These are phyloP conservation scores for Plasmodium adleri DNA, from an alignment of 169 alveolate genomes.

Conservation along the genomic window DNA sequence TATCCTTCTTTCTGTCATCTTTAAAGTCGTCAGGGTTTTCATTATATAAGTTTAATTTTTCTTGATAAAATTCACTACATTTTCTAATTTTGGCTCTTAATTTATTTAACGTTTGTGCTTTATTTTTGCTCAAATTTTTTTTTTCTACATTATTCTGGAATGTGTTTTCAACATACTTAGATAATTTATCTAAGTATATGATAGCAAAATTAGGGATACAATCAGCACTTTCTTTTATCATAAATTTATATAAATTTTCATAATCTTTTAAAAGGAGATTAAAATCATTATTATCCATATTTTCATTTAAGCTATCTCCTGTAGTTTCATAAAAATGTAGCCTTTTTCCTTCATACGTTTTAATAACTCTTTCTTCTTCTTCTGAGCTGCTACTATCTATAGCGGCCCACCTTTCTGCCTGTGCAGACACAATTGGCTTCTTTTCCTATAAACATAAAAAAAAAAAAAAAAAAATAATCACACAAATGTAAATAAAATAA, in stretches of 20 bases:
- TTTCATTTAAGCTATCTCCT: conserved; percentile 82
- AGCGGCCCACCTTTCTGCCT: conserved; percentile 83
- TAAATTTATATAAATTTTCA: conserved; percentile 84
- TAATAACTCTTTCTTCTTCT: conserved; percentile 88
- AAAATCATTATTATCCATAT: conserved; percentile 84
- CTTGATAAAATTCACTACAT: conserved; percentile 86
- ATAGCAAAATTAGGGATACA: conserved; percentile 82
- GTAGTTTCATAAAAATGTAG: conserved; percentile 83
- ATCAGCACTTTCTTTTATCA: conserved; percentile 83
- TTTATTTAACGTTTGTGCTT: conserved; percentile 87
- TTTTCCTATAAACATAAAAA: conserved; percentile 79
- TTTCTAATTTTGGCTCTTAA: conserved; percentile 88
- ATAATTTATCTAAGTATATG: conserved; percentile 79
- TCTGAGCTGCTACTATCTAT: conserved; percentile 87
- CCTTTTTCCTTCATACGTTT: conserved; percentile 89
- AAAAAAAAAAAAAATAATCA: conserved; percentile 77
- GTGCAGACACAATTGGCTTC: conserved; percentile 78
- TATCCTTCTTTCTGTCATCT: conserved; percentile 78
- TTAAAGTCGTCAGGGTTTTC: conserved; percentile 85
- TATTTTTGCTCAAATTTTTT: conserved; percentile 87
- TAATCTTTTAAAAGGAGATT: conserved; percentile 86
- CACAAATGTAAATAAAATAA: not conserved
- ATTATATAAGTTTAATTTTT: conserved; percentile 84
- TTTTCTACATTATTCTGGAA: conserved; percentile 85
- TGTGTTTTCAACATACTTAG: conserved; percentile 66